Percentiles rank a stretch among this genome's conserved stretches.
phyloP scores from a whole-genome alignment of 192 early-diverging fungal species.

The Mortierella alpina region DNA sequence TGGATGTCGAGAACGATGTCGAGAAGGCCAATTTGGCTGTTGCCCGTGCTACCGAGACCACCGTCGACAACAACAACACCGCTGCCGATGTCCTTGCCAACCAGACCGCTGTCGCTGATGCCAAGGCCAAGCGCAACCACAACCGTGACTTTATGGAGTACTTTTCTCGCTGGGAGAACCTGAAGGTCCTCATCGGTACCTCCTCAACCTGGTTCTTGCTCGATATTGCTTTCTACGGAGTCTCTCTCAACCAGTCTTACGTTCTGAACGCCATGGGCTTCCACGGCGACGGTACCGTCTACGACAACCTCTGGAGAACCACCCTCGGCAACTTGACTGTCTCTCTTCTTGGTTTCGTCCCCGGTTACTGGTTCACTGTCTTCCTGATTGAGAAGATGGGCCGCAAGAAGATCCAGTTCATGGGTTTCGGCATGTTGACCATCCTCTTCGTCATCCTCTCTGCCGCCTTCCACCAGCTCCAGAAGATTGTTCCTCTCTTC shows the following conservation, averaged over 20 bases:
- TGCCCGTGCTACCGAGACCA: conserved; percentile 57
- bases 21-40: conserved; percentile 50
- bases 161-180: conserved; percentile 85
- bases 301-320: conserved; percentile 72
- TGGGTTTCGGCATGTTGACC: conserved; percentile 83
- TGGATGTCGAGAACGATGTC: conserved; percentile 63
- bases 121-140: conserved; percentile 56
- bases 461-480: conserved; percentile 72
- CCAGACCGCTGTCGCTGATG: conserved; percentile 34
- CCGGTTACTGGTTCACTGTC: conserved; percentile 97
- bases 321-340: conserved; percentile 93
- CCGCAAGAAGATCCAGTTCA: conserved; percentile 93
- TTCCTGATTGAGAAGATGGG: conserved; percentile 89
- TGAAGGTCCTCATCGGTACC: conserved; percentile 82
- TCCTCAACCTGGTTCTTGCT: conserved; percentile 82
- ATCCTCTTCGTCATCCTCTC: conserved; percentile 81
- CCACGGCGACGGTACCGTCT: conserved; percentile 62
- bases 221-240: conserved; percentile 82
- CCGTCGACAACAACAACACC: conserved; percentile 70
- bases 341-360: conserved; percentile 85
- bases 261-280: conserved; percentile 82
- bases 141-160: conserved; percentile 74
- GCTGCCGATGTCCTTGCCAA: conserved; percentile 55
- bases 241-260: conserved; percentile 77
- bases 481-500: conserved; percentile 66